A percentile compares a stretch with the other conserved stretches of the same genome.
Evolutionary conservation across 345 rosid genomes (phyloP).

Genomic region (Salix viminalis): DNA sequence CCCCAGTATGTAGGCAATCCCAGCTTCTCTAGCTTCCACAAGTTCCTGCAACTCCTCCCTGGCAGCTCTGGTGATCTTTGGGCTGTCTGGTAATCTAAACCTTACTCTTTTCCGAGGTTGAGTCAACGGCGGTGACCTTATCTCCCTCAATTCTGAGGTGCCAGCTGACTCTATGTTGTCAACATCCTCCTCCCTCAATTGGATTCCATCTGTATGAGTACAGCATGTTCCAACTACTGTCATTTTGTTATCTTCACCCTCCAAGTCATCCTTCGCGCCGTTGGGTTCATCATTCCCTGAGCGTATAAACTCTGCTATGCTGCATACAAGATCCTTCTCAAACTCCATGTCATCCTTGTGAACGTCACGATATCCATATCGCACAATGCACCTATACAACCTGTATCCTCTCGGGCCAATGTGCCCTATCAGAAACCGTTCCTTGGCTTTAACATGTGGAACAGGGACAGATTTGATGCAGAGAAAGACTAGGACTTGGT

Average conservation of each 20-base stretch:
- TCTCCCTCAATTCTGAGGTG: conserved; percentile 57
- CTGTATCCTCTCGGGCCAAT: conserved; percentile 75
- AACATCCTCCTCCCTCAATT: conserved; percentile 39
- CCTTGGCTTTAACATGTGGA: conserved; percentile 85
- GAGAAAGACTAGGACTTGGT: conserved; percentile 84
- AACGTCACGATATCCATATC: conserved; percentile 84
- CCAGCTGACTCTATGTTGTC: conserved; percentile 37
- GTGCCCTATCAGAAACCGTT: conserved; percentile 76
- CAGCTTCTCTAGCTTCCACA: conserved; percentile 79
- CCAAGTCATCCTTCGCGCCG: conserved; percentile 14
- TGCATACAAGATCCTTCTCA: conserved; percentile 82
- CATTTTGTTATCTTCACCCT: conserved; percentile 61
- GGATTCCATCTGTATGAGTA: conserved; percentile 54
- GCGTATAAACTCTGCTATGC: conserved; percentile 80
- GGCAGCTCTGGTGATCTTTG: conserved; percentile 49
- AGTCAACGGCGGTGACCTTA: conserved; percentile 42
- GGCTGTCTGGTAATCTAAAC: conserved; percentile 71
- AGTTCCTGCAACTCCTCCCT: conserved; percentile 70
- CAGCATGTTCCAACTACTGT: conserved; percentile 78
- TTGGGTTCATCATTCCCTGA: conserved; percentile 34
- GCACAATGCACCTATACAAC: conserved; percentile 82
- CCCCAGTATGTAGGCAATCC: conserved; percentile 84
- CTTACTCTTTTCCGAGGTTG: conserved; percentile 62
- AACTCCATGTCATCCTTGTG: conserved; percentile 90
- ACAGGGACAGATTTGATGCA: conserved; percentile 95